Conservation (phyloP, 768 basidiomycete genomes). For the Coprinellus aureogranulatus region DNA sequence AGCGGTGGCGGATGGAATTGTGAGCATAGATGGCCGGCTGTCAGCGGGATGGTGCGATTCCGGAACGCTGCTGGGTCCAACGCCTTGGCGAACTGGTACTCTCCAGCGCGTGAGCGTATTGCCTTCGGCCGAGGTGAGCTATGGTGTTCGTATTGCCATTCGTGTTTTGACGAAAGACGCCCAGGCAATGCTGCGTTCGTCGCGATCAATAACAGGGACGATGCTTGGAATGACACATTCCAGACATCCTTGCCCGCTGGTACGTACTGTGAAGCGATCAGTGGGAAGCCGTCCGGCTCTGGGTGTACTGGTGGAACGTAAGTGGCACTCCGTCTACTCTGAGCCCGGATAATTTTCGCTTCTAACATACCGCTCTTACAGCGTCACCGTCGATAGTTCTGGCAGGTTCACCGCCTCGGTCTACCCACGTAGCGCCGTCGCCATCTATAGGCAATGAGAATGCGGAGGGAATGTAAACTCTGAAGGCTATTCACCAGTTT, state of each 20-base stretch:
- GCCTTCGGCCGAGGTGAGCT: slow-evolving; percentile 61
- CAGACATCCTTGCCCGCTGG: slow-evolving; percentile 56
- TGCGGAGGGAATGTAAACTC: too few relatives aligned
- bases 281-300: slow-evolving; percentile 33
- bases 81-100: slow-evolving; percentile 54
- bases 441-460: slow-evolving; percentile 43
- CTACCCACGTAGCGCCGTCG: slow-evolving; percentile 50
- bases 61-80: slow-evolving; percentile 55
- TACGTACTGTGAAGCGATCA: slow-evolving; percentile 63
- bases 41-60: slow-evolving; percentile 66
- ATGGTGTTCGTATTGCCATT: too few relatives aligned
- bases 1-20: slow-evolving; percentile 65
- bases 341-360: background rate
- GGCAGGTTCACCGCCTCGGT: slow-evolving; percentile 53
- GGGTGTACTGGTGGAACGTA: slow-evolving; percentile 56
- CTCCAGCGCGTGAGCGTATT: slow-evolving; percentile 56
- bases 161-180: too few relatives aligned
- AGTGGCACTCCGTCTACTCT: slow-evolving; percentile 21
- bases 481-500: too few relatives aligned
- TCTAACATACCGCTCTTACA: slow-evolving; percentile 17
- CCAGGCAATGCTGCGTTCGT: slow-evolving; percentile 27
- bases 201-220: slow-evolving; percentile 64
- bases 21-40: slow-evolving; percentile 59
- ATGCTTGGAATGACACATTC: slow-evolving; percentile 55
- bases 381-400: slow-evolving; percentile 43